A percentile compares a stretch with the other conserved stretches of the same genome.
Conservation (phyloP, 148 eudicot species). For the Cornus florida region DNA sequence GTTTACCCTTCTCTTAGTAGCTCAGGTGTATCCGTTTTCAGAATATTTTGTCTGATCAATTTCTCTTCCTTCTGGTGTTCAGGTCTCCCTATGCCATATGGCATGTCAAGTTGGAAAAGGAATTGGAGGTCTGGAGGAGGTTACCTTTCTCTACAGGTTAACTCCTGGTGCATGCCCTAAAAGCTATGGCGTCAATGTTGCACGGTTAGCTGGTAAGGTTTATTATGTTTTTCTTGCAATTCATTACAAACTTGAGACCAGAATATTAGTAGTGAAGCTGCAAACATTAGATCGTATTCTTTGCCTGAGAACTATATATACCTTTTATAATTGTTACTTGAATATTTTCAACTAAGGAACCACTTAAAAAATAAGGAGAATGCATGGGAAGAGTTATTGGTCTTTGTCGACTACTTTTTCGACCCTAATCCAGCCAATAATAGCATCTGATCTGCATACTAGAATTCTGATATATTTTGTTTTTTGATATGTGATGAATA, state of each 20-base stretch:
- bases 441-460: background rate
- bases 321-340: too few relatives aligned
- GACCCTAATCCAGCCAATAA: background rate
- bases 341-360: too few relatives aligned
- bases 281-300: background rate
- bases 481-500: background rate
- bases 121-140: constrained; percentile 73
- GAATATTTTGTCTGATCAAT: background rate
- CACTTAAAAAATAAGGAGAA: background rate
- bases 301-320: too few relatives aligned
- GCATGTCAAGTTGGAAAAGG: constrained; percentile 87
- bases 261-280: background rate
- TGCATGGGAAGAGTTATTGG: background rate
- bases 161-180: constrained; percentile 92
- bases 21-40: background rate
- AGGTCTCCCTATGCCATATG: constrained; percentile 96
- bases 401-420: background rate
- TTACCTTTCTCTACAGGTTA: constrained; percentile 85
- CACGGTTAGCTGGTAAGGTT: constrained; percentile 73
- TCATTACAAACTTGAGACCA: background rate
- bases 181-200: constrained; percentile 98
- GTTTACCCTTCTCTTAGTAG: too few relatives aligned
- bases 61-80: background rate
- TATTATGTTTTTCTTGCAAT: background rate
- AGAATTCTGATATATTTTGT: background rate